These are phyloP conservation scores for Rhodosporidiobolus odoratus DNA, from an alignment of 768 basidiomycete genomes.

Conservation along the genomic window DNA sequence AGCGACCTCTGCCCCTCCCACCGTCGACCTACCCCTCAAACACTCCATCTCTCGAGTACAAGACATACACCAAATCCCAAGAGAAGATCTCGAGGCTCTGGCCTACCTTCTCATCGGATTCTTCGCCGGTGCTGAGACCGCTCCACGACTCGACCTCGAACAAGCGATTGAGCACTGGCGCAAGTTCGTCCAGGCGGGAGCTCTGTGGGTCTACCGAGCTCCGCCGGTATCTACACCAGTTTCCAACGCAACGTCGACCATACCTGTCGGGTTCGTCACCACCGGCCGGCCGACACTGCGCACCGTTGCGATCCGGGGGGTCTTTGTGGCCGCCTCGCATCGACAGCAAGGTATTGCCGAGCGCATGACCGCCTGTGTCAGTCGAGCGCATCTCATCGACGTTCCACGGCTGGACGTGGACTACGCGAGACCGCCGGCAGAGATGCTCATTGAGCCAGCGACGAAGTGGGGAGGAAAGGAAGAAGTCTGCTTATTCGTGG, in stretches of 20 bases:
- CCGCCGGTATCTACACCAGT: neutral
- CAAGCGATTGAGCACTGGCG: neutral
- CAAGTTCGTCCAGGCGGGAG: too few relatives aligned
- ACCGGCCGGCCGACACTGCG: slow-evolving; percentile 16
- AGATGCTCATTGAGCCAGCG: neutral
- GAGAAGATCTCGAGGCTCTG: neutral
- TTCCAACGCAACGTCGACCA: too few relatives aligned
- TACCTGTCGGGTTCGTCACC: slow-evolving; percentile 11
- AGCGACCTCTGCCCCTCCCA: neutral
- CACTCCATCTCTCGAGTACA: neutral
- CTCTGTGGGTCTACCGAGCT: slow-evolving; percentile 20
- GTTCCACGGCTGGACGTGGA: neutral
- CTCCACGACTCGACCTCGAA: neutral
- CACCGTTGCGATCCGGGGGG: slow-evolving; percentile 20
- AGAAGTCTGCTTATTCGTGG: slow-evolving; percentile 29
- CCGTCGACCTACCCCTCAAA: neutral
- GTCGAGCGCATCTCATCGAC: slow-evolving; percentile 10
- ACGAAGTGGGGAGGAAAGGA: slow-evolving; percentile 14
- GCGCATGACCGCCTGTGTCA: neutral
- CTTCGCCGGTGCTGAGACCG: neutral
- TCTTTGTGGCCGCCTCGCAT: neutral
- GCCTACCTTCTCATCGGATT: neutral
- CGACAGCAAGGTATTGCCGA: slow-evolving; percentile 6
- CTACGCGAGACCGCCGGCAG: neutral
- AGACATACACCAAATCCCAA: neutral